phyloP scores from a whole-genome alignment of 768 basidiomycete species.

The Auriscalpium orientale region DNA sequence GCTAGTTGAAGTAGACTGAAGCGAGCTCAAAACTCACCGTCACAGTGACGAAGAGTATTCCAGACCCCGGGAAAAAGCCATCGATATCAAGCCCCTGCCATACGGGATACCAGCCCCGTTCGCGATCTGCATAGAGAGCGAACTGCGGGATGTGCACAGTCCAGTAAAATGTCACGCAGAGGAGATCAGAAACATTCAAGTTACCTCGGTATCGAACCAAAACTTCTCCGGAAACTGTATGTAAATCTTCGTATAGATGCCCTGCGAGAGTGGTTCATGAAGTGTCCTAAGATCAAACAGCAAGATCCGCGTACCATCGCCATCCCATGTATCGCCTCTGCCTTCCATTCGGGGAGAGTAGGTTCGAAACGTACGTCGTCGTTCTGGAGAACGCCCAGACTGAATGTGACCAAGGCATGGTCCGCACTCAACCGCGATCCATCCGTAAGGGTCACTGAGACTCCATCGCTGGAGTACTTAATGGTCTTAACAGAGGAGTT shows the following conservation, averaged over 20 bases:
- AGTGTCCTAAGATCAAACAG: neutral
- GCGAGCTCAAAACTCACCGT: conserved; percentile 24
- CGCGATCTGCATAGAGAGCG: conserved; percentile 48
- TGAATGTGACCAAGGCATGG: conserved; percentile 61
- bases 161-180: neutral
- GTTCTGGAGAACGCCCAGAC: conserved; percentile 61
- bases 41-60: conserved; percentile 47
- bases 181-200: neutral
- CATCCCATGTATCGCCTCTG: conserved; percentile 57
- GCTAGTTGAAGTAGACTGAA: neutral
- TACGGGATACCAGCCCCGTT: conserved; percentile 56
- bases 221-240: conserved; percentile 55
- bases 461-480: conserved; percentile 36
- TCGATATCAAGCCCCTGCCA: conserved; percentile 60
- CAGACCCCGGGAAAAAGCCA: conserved; percentile 53
- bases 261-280: conserved; percentile 21
- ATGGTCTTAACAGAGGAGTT: conserved; percentile 45
- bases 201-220: conserved; percentile 44
- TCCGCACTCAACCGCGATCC: conserved; percentile 41
- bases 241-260: conserved; percentile 63
- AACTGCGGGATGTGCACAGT: conserved; percentile 26
- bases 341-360: conserved; percentile 48
- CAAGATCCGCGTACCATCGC: conserved; percentile 37
- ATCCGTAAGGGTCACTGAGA: conserved; percentile 38
- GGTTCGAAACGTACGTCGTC: conserved; percentile 52